Conservation (phyloP, 2,329 filamentous ascomycete species). For the Alternaria burnsii region DNA sequence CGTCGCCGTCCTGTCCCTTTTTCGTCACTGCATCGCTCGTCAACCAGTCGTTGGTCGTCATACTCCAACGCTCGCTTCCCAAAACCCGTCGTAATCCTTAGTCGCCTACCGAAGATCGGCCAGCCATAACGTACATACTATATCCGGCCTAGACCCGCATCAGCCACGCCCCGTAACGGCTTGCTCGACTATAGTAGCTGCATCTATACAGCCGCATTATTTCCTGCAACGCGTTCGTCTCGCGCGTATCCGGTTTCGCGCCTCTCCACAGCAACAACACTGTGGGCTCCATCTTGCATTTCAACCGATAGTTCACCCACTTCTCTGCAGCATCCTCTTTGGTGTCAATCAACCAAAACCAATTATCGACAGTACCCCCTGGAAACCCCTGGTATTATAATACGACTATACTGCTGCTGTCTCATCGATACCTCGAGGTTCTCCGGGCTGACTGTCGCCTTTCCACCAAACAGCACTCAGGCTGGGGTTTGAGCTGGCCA, state of each 20-base stretch:
- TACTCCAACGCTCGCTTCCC: conserved; percentile 20
- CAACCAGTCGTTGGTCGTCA: conserved; percentile 26
- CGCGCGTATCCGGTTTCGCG: conserved; percentile 33
- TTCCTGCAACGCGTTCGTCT: conserved; percentile 45
- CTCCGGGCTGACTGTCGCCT: conserved; percentile 7
- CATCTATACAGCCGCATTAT: conserved; percentile 25
- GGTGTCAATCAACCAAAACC: conserved; percentile 12
- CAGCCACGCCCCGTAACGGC: conserved; percentile 40
- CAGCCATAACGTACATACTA: conserved; percentile 22
- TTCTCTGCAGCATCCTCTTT: conserved; percentile 12
- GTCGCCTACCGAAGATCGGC: conserved; percentile 18
- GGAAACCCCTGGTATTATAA: conserved; percentile 12
- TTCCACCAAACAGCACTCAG: conserved; percentile 1
- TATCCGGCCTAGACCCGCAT: conserved; percentile 36
- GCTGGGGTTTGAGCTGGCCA: conserved; percentile 10
- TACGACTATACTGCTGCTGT: conserved; percentile 4
- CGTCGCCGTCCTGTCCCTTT: conserved; percentile 33
- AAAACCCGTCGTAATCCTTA: conserved; percentile 26
- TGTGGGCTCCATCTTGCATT: conserved; percentile 30
- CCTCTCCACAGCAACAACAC: conserved; percentile 41
- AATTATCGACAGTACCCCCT: conserved; percentile 12
- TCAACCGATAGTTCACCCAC: conserved; percentile 27
- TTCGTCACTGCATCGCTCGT: conserved; percentile 35
- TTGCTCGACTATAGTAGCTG: conserved; percentile 26
- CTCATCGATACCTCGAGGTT: conserved; percentile 9